Percentiles rank a stretch among this genome's conserved stretches.
Evolutionary conservation across 2,329 filamentous ascomycete genomes (phyloP).

Genomic region (Paraphaeosphaeria sporulosa): DNA sequence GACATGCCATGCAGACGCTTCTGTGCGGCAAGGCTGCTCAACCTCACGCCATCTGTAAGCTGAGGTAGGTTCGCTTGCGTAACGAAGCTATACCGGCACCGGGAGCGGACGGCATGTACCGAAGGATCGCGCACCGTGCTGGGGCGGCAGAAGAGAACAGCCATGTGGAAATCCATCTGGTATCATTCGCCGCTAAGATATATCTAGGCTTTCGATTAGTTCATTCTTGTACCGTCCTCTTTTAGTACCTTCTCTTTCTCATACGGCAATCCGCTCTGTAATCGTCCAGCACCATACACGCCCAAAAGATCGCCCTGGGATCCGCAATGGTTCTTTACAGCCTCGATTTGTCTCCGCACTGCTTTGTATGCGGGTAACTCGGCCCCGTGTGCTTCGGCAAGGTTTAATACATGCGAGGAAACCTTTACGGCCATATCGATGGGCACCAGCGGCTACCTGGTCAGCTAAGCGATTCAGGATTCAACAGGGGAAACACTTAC

Average conservation of each 20-base stretch:
- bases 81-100: background rate
- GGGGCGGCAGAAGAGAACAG: background rate
- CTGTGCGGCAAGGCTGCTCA: background rate
- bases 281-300: constrained; percentile 6
- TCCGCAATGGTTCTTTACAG: constrained; percentile 6
- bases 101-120: background rate
- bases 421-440: constrained; percentile 14
- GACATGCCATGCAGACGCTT: background rate
- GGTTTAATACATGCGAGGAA: constrained; percentile 8
- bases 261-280: constrained; percentile 11
- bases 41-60: background rate
- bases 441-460: constrained; percentile 9
- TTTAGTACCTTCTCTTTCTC: constrained; percentile 10
- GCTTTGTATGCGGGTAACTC: constrained; percentile 11
- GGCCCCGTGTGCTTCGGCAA: constrained; percentile 9
- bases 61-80: background rate
- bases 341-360: constrained; percentile 6
- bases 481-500: background rate
- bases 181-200: background rate
- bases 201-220: background rate
- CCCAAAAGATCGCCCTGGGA: constrained; percentile 5
- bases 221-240: constrained; percentile 6
- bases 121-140: background rate
- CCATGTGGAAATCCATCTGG: background rate
- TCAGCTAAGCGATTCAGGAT: background rate